Conservation (phyloP, 257 asterid species). For the Nicotiana noctiflora region DNA sequence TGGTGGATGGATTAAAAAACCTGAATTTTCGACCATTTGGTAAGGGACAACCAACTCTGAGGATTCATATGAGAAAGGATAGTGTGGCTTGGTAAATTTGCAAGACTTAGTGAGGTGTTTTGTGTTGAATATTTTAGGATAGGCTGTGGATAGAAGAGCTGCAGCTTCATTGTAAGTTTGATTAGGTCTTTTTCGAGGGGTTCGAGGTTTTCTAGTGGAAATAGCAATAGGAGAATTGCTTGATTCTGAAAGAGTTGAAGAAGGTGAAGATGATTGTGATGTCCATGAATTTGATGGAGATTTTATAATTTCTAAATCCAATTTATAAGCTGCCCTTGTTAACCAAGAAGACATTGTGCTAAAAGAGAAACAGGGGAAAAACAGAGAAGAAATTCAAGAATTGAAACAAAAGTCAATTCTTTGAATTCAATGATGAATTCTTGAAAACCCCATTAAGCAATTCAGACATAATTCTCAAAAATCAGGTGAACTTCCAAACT, state of each 20-base stretch:
- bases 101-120: conserved; percentile 37
- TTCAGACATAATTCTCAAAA: background rate
- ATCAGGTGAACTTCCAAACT: background rate
- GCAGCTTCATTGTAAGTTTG: conserved; percentile 92
- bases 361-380: background rate
- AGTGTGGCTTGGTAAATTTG: conserved; percentile 33
- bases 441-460: background rate
- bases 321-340: conserved; percentile 45
- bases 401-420: background rate
- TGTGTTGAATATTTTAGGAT: conserved; percentile 68
- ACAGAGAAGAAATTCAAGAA: background rate
- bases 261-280: conserved; percentile 72
- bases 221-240: conserved; percentile 57
- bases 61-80: conserved; percentile 37
- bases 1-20: conserved; percentile 30
- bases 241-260: conserved; percentile 77
- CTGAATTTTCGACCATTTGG: conserved; percentile 26
- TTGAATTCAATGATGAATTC: background rate
- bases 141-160: conserved; percentile 71
- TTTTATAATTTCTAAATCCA: conserved; percentile 63
- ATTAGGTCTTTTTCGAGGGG: conserved; percentile 86
- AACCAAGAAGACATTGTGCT: conserved; percentile 47
- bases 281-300: conserved; percentile 72
- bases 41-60: conserved; percentile 53
- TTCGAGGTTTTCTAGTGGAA: conserved; percentile 74